Percentiles rank a stretch among this genome's conserved stretches.
These are phyloP conservation scores for Murraya koenigii DNA, from an alignment of 345 rosid genomes.

Conservation along the genomic window DNA sequence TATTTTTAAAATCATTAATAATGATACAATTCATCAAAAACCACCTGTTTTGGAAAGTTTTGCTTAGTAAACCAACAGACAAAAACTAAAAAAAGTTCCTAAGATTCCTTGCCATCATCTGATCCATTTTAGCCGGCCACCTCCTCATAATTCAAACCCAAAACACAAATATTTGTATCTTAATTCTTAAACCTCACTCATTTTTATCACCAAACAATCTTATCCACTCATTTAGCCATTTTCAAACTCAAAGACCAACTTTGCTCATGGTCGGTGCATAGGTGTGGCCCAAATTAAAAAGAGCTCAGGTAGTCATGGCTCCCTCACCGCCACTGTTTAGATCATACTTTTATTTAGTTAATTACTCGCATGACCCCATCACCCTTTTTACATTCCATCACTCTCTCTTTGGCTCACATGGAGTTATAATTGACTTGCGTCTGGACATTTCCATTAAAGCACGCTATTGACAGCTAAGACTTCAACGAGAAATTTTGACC, in stretches of 20 bases:
- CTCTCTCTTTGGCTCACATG: slow-evolving; percentile 21
- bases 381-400: neutral
- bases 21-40: slow-evolving; percentile 6
- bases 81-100: neutral
- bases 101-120: slow-evolving; percentile 12
- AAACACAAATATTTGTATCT: neutral
- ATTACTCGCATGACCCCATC: slow-evolving; percentile 9
- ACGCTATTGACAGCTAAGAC: slow-evolving; percentile 32
- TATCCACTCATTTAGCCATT: slow-evolving; percentile 14
- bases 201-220: neutral
- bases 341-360: neutral
- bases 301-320: neutral
- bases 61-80: neutral
- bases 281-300: slow-evolving; percentile 29
- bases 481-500: neutral
- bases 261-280: slow-evolving; percentile 43
- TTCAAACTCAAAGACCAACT: neutral
- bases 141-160: neutral
- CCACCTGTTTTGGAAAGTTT: neutral
- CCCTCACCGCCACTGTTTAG: neutral
- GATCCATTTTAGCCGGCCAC: slow-evolving; percentile 6
- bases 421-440: slow-evolving; percentile 43
- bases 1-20: neutral
- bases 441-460: slow-evolving; percentile 48
- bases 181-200: neutral